phyloP scores from a whole-genome alignment of 129 eudicot species.

The Lactuca saligna region DNA sequence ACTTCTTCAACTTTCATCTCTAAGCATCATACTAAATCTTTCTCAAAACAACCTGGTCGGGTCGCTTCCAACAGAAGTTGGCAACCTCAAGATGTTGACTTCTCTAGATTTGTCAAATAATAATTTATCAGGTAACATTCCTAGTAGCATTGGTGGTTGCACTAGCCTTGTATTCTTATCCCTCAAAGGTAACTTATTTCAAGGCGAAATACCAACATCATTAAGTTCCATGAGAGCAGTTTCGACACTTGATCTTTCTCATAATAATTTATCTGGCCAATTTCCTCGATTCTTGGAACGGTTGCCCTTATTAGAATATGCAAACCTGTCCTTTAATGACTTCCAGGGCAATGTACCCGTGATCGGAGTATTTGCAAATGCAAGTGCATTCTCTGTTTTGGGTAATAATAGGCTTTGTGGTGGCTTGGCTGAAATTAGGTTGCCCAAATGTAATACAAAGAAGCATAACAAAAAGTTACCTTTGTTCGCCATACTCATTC shows the following conservation, averaged over 20 bases:
- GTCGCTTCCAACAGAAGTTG: constrained; percentile 7
- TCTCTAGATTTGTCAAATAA: not conserved
- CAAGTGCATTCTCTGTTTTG: no score
- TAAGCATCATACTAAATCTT: constrained; percentile 1
- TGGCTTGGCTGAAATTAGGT: no score
- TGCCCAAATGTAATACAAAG: no score
- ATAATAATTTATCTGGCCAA: not conserved
- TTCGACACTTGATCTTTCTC: not conserved
- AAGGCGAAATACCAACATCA: not conserved
- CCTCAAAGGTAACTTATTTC: not conserved
- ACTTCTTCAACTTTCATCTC: constrained; percentile 14
- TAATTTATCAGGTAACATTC: constrained; percentile 12
- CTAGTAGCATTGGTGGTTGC: not conserved
- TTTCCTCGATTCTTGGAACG: not conserved
- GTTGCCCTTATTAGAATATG: no score
- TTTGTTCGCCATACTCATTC: no score
- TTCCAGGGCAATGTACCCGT: no score
- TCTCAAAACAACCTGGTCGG: constrained; percentile 14
- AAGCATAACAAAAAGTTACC: no score
- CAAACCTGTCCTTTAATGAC: no score
- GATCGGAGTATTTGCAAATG: no score
- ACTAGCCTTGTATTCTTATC: not conserved
- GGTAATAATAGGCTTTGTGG: no score
- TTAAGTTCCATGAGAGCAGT: not conserved
- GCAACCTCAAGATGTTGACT: constrained; percentile 9